Conservation (phyloP, 2,329 filamentous ascomycete species). For the Metarhizium anisopliae region DNA sequence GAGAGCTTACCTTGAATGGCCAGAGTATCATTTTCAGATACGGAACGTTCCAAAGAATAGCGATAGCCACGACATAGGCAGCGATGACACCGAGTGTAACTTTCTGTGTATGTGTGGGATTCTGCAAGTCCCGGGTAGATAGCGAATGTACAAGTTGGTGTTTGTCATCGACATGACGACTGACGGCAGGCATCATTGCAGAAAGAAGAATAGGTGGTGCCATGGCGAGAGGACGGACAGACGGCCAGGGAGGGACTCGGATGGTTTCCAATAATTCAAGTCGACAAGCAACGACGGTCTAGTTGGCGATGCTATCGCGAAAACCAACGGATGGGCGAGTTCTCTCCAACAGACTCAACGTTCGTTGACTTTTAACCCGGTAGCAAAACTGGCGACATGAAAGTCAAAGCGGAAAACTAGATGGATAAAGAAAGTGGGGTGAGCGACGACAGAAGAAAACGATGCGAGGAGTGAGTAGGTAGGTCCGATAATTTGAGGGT, state of each 20-base stretch:
- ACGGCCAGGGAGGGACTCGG: background rate
- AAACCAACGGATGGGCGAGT: too few species aligned
- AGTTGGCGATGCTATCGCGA: too few species aligned
- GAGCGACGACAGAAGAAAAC: too few species aligned
- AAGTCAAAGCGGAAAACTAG: too few species aligned
- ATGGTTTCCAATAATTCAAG: background rate
- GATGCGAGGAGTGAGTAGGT: too few species aligned
- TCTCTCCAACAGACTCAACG: too few species aligned
- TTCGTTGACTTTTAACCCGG: too few species aligned
- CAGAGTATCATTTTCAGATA: slow-evolving; percentile 67
- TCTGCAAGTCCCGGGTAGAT: slow-evolving; percentile 44
- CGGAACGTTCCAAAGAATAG: slow-evolving; percentile 70
- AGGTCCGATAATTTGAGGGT: too few species aligned
- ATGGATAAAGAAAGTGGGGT: too few species aligned
- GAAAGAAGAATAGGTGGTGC: background rate
- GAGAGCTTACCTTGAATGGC: slow-evolving; percentile 62
- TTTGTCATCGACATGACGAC: slow-evolving; percentile 6
- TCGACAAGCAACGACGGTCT: background rate
- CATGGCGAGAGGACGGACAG: slow-evolving; percentile 1
- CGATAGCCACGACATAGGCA: slow-evolving; percentile 64
- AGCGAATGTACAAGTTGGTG: slow-evolving; percentile 5
- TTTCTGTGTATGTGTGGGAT: slow-evolving; percentile 58
- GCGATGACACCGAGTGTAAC: slow-evolving; percentile 64
- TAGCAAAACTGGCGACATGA: too few species aligned
- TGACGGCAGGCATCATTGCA: background rate